Base-by-base conservation (phyloP, 2,329 filamentous ascomycete genomes). In the Ophiostoma populinum region DNA sequence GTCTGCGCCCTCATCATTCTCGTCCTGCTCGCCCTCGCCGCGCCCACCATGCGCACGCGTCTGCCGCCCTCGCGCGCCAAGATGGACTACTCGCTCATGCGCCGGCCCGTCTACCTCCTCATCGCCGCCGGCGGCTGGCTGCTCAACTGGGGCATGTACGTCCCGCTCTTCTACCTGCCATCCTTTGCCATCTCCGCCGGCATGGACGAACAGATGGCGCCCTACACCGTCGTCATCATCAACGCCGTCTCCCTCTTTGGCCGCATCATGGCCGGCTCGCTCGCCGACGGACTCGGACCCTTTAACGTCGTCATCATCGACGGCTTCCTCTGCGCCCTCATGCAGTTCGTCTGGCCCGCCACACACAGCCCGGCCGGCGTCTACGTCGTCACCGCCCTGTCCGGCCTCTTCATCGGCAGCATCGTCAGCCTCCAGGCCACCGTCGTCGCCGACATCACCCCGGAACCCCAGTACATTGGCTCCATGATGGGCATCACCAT, bases 401-500 rank as follows among this genome's bases (percentile, higher is more conserved):
- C 78, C 44, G 79, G 77, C 13, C 80, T 82, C 49, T 64, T 64
- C 11, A 64, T 64, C 10, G 79, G 78, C 10, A 68, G 69, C 3
- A 78, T 74, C 45, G 67, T 79, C 24, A 68, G 68, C 0, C 55
- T 82, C 13, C 59, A 61, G 0, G 73, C 78, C 0, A 65, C 75
- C 0, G 56, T 79, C 11, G 58, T 85, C 16, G 75, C 75, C 2
- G 75, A 83, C 46, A 77, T 83, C 41, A 74, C 69, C 2, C 74
- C 80, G 30, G 65, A 81, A 24, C 60, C 68, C 15, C 64, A 80
- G 49, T 30, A 30, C 17, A 74, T 85, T 22, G 80, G 80, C 11
- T 65, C 75, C 2, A 62, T 79, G 6, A 72, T 65, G 2, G 80
- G 80, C 1, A 63, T 67, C 0, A 61, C 70, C 18, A 80, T 78